Evolutionary conservation across 371 early-diverging fungal species (phyloP).

Genomic region (Mortierella sp.): DNA sequence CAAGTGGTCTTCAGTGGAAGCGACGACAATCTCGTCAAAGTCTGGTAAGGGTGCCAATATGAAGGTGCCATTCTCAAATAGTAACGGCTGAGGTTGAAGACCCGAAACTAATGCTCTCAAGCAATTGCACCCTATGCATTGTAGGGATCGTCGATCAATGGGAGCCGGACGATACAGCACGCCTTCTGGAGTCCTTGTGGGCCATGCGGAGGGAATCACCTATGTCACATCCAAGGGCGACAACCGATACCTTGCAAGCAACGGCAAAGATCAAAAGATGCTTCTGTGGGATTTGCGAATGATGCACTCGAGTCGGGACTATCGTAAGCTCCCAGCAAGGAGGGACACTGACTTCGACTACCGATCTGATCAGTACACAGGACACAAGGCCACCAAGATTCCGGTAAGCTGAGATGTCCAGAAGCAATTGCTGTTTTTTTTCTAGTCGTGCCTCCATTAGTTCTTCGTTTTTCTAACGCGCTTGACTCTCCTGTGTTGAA

Average conservation of each 20-base stretch:
- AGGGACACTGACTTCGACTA: constrained; percentile 40
- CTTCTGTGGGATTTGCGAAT: constrained; percentile 77
- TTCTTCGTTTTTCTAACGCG: not conserved
- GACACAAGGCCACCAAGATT: constrained; percentile 22
- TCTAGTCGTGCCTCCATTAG: too few species aligned
- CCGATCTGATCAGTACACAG: constrained; percentile 21
- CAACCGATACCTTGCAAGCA: constrained; percentile 68
- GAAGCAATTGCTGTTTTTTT: not conserved
- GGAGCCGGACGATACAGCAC: constrained; percentile 39
- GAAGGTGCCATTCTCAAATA: too few species aligned
- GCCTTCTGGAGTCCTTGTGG: constrained; percentile 71
- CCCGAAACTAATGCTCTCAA: not conserved
- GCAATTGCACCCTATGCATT: not conserved
- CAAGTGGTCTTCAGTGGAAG: constrained; percentile 72
- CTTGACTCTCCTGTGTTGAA: not conserved
- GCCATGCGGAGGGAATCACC: constrained; percentile 80
- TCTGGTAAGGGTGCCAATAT: constrained; percentile 56
- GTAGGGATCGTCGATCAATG: constrained; percentile 71
- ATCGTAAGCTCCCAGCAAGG: constrained; percentile 2
- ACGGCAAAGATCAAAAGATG: constrained; percentile 70
- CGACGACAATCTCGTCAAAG: constrained; percentile 73
- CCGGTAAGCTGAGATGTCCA: constrained; percentile 24
- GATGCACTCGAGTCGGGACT: constrained; percentile 40
- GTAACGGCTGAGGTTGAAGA: not conserved
- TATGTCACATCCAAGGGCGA: constrained; percentile 75